Conservation (phyloP, 768 basidiomycete species). For the Boletus bicolor region DNA sequence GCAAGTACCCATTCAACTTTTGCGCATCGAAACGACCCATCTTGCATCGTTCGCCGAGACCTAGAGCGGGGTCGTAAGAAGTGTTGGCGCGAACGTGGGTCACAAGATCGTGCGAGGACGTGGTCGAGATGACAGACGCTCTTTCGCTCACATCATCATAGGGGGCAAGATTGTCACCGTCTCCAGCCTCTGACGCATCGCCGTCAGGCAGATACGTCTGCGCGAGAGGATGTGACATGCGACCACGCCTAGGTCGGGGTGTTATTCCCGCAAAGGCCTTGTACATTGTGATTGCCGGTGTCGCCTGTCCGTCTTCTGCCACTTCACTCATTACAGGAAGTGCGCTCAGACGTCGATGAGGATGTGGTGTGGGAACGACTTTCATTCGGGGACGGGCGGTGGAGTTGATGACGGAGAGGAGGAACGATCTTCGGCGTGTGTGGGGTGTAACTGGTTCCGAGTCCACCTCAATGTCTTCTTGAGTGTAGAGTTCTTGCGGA, state of each 20-base stretch:
- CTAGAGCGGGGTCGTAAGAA: conserved; percentile 83
- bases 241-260: conserved; percentile 51
- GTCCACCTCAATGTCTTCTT: conserved; percentile 32
- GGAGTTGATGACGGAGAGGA: conserved; percentile 81
- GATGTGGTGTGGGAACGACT: conserved; percentile 43
- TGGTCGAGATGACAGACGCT: conserved; percentile 74
- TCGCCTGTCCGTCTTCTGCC: conserved; percentile 31
- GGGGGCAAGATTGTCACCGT: conserved; percentile 19
- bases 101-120: conserved; percentile 86
- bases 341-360: conserved; percentile 49
- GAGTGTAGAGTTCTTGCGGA: conserved; percentile 37
- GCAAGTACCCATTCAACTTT: conserved; percentile 83
- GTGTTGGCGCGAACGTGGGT: conserved; percentile 77
- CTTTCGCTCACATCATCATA: conserved; percentile 51
- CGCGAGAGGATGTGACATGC: conserved; percentile 65
- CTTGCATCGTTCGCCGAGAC: conserved; percentile 63
- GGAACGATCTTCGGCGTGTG: conserved; percentile 74
- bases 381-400: conserved; percentile 67
- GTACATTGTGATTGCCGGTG: conserved; percentile 38
- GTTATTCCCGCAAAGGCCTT: conserved; percentile 64
- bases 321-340: conserved; percentile 51
- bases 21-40: conserved; percentile 79
- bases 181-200: conserved; percentile 30
- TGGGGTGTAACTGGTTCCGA: conserved; percentile 62
- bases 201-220: conserved; percentile 43